Conservation (phyloP, 805 yeast genomes). For the Wickerhamiella dianesei region DNA sequence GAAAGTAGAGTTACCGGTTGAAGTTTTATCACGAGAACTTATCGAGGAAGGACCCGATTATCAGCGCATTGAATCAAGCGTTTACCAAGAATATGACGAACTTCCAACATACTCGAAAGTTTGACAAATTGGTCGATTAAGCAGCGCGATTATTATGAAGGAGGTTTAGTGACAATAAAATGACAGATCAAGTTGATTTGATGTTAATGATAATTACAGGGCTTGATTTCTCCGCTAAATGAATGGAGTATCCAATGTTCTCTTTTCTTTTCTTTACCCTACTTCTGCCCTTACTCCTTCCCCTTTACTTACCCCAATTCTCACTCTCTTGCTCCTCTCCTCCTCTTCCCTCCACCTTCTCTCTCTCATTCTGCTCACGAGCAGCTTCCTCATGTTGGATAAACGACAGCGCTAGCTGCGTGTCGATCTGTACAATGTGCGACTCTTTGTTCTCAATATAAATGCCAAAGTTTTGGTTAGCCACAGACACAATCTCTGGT, state of each 20-base stretch:
- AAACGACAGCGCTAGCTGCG: slow-evolving; percentile 63
- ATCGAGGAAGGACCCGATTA: background rate
- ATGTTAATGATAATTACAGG: too few relatives aligned
- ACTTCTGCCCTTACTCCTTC: too few relatives aligned
- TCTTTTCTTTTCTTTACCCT: too few relatives aligned
- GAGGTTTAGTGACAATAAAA: background rate
- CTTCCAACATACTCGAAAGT: background rate
- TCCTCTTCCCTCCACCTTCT: too few relatives aligned
- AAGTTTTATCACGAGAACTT: background rate
- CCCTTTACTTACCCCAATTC: too few relatives aligned
- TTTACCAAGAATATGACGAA: background rate
- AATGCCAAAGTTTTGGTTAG: slow-evolving; percentile 80
- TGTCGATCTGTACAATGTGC: slow-evolving; percentile 53
- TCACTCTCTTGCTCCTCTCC: too few relatives aligned
- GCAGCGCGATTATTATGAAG: background rate
- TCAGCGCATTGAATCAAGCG: background rate
- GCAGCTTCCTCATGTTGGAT: slow-evolving; percentile 37
- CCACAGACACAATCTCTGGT: slow-evolving; percentile 79
- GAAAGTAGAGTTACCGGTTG: background rate
- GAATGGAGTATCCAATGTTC: too few relatives aligned
- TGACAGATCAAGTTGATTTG: background rate
- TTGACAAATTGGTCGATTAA: background rate
- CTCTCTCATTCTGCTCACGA: too few relatives aligned
- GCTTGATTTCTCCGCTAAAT: too few relatives aligned
- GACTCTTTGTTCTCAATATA: slow-evolving; percentile 72